Evolutionary conservation across 768 basidiomycete genomes (phyloP).

Genomic region (Tephrocybe sp.): DNA sequence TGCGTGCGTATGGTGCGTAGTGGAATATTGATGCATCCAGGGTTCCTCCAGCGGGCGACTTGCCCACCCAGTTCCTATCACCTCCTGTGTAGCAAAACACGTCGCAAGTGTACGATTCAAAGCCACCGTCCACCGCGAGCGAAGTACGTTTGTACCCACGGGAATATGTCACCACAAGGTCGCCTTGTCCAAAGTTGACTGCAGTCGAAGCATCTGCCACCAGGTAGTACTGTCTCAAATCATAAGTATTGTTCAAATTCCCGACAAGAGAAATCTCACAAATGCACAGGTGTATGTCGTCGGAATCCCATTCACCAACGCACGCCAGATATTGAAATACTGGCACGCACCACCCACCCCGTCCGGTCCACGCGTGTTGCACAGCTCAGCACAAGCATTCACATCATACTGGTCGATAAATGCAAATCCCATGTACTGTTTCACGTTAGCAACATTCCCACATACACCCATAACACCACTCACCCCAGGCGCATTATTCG

Average conservation of each 20-base stretch:
- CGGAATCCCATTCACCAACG: slow-evolving; percentile 40
- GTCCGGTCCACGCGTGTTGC: slow-evolving; percentile 41
- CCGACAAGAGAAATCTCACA: slow-evolving; percentile 24
- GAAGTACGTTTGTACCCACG: slow-evolving; percentile 43
- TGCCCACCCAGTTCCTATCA: slow-evolving; percentile 38
- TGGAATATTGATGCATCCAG: slow-evolving; percentile 44
- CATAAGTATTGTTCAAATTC: background rate
- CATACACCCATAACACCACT: background rate
- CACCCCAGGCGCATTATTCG: slow-evolving; percentile 34
- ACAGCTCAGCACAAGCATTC: slow-evolving; percentile 39
- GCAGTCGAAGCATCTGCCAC: slow-evolving; percentile 41
- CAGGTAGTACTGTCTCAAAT: slow-evolving; percentile 36
- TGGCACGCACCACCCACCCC: slow-evolving; percentile 41
- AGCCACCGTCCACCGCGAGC: slow-evolving; percentile 37
- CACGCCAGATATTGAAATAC: slow-evolving; percentile 55
- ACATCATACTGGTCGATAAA: slow-evolving; percentile 48
- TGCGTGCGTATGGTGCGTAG: slow-evolving; percentile 37
- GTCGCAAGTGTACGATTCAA: slow-evolving; percentile 38
- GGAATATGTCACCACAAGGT: slow-evolving; percentile 42
- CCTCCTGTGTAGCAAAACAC: slow-evolving; percentile 37
- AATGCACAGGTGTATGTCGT: slow-evolving; percentile 50
- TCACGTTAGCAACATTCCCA: background rate
- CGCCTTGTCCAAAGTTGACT: slow-evolving; percentile 43
- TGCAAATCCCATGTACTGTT: slow-evolving; percentile 50
- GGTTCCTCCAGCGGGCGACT: slow-evolving; percentile 30